Conservation (phyloP, 116 monocot genomes). For the Dioscorea cayenensis region DNA sequence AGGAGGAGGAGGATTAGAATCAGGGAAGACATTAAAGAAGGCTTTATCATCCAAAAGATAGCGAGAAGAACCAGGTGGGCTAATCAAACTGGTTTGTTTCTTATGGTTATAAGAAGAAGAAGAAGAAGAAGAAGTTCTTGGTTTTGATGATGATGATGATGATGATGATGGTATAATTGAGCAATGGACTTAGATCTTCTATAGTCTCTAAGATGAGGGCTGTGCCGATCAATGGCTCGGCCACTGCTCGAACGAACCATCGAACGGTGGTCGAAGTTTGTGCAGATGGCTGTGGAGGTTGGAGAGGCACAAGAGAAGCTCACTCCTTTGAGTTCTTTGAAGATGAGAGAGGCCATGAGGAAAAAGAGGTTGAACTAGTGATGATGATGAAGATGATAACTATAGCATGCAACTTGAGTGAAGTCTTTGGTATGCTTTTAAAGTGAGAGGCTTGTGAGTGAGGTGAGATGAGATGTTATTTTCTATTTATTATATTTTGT, state of each 20-base stretch:
- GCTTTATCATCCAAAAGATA: constrained; percentile 36
- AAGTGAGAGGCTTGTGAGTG: too few species aligned
- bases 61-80: constrained; percentile 43
- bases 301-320: constrained; percentile 66
- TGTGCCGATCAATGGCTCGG: constrained; percentile 25
- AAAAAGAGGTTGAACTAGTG: not conserved
- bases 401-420: not conserved
- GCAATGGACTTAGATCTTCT: constrained; percentile 6
- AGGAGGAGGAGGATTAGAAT: constrained; percentile 9
- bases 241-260: constrained; percentile 29
- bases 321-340: constrained; percentile 46
- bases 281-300: constrained; percentile 49
- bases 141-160: too few species aligned
- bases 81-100: not conserved
- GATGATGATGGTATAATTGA: not conserved
- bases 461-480: too few species aligned
- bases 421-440: too few species aligned
- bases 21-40: constrained; percentile 27
- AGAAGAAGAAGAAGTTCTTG: too few species aligned
- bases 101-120: too few species aligned
- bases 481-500: too few species aligned
- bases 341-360: constrained; percentile 43
- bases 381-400: not conserved
- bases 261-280: constrained; percentile 40
- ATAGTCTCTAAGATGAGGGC: constrained; percentile 20